Conservation (phyloP, 495 filamentous ascomycete species). For the Lasiosphaeria hispida region DNA sequence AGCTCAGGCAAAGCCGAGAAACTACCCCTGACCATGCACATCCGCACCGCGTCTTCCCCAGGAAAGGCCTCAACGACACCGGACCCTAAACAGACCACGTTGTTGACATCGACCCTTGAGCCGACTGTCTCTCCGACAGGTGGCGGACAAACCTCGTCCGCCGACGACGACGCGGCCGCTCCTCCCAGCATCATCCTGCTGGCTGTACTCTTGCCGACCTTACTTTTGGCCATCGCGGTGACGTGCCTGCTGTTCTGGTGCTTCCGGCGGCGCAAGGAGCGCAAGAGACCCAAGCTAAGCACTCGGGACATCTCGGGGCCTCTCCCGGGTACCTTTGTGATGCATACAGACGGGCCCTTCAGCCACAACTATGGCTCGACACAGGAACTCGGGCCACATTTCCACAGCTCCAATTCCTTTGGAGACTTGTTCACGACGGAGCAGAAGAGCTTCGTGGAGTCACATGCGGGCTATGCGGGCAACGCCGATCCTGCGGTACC, state of each 20-base stretch:
- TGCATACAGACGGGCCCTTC: slow-evolving; percentile 5
- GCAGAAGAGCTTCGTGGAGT: slow-evolving; percentile 15
- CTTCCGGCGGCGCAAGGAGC: slow-evolving; percentile 22
- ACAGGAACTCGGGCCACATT: slow-evolving; percentile 18
- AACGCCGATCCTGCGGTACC: slow-evolving; percentile 8
- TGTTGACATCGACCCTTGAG: slow-evolving; percentile 6
- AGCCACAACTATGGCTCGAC: slow-evolving; percentile 2
- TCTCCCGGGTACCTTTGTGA: slow-evolving; percentile 37
- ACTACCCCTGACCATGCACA: slow-evolving; percentile 49
- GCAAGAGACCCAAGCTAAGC: slow-evolving; percentile 10
- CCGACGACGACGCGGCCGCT: slow-evolving; percentile 1
- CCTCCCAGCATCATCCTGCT: slow-evolving; percentile 20
- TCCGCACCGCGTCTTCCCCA: slow-evolving; percentile 29
- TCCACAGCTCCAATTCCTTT: slow-evolving; percentile 22
- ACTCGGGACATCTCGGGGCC: slow-evolving; percentile 42
- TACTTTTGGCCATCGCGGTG: slow-evolving; percentile 14
- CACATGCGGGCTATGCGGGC: slow-evolving; percentile 7
- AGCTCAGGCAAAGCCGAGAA: slow-evolving; percentile 40
- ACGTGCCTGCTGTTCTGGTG: slow-evolving; percentile 24
- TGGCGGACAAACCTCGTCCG: background rate
- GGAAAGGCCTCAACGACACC: slow-evolving; percentile 15
- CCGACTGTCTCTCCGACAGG: slow-evolving; percentile 1
- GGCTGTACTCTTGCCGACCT: slow-evolving; percentile 19
- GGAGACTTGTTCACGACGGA: background rate
- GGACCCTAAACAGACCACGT: slow-evolving; percentile 6